Evolutionary conservation across 2,329 filamentous ascomycete genomes (phyloP).

Genomic region (Colletotrichum neosansevieriae): DNA sequence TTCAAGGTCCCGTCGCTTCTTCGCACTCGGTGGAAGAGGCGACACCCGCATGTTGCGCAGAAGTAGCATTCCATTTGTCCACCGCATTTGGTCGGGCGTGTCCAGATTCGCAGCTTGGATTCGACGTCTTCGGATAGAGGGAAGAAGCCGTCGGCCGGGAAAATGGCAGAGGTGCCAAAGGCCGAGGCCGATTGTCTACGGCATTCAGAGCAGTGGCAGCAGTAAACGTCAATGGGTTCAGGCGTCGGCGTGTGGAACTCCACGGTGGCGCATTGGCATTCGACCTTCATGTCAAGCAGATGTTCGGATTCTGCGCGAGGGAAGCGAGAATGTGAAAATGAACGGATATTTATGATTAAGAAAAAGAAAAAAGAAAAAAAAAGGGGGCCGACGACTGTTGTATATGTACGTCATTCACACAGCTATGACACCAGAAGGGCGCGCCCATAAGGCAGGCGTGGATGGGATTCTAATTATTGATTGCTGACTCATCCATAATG

Average conservation of each 20-base stretch:
- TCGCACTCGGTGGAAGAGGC: constrained; percentile 59
- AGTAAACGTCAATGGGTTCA: constrained; percentile 52
- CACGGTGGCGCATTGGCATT: constrained; percentile 57
- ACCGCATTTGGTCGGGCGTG: constrained; percentile 54
- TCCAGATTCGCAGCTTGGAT: constrained; percentile 52
- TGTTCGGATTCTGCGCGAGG: constrained; percentile 30
- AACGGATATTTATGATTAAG: too few relatives aligned
- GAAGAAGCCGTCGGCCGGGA: constrained; percentile 54
- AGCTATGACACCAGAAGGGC: constrained; percentile 20
- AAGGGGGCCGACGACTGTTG: too few relatives aligned
- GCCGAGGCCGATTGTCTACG: constrained; percentile 59
- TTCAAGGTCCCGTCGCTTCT: constrained; percentile 52
- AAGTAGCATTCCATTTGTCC: constrained; percentile 59
- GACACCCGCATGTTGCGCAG: constrained; percentile 57
- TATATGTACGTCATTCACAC: too few relatives aligned
- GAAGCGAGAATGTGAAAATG: not conserved
- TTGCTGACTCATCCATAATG: accelerated
- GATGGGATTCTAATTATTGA: too few relatives aligned
- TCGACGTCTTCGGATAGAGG: constrained; percentile 51
- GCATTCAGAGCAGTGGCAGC: constrained; percentile 62
- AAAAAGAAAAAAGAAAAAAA: too few relatives aligned
- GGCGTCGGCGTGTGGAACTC: constrained; percentile 51
- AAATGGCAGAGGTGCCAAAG: constrained; percentile 60
- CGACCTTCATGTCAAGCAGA: constrained; percentile 40
- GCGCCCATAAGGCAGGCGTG: not conserved